Evolutionary conservation across 306 rosid species (phyloP), one percentile per base, ranked within the genome.

Genomic region (Quercus bicolor): DNA sequence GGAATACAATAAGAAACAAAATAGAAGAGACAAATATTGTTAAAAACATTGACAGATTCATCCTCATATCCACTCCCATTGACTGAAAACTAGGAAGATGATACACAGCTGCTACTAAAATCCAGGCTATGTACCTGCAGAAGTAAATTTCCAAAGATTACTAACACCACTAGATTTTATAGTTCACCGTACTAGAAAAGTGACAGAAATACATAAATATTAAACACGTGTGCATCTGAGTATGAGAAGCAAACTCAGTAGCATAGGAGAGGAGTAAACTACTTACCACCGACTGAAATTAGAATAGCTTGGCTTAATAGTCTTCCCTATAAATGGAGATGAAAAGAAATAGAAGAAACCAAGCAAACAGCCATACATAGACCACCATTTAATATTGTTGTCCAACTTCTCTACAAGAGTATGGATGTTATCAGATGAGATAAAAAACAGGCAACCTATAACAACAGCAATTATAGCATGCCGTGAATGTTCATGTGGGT

Each of bases 291-390:
- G 90, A 83, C 97, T 93, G 82, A 95, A 95, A 91, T 95, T 91
- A 82, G 99, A 95, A 89, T 95, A 95, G 83, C 98, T 95, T 6
- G 98, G 99, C 77, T 95, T 89, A 84, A 95, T 87, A 81, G 99
- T 93, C 91, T 95, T 95, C 85, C 97, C 97, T 52, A 95, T 66
- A 88, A 95, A 95, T 55, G 99, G 99, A 7, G 99, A 93, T 4
- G 99, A 93, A 86, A 95, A 95, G 92, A 95, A 95, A 89, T 95
- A 95, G 85, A 95, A 95, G 90, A 95, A 93, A 45, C 98, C 96
- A 77, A 93, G 77, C 82, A 95, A 79, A 70, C 97, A 95, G 69
- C 82, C 90, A 86, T 93, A 93, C 90, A 95, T 95, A 75, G 98
- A 91, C 99, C 98, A 95, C 98, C 98, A 95, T 81, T 95, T 95